Evolutionary conservation across 441 rosid genomes (phyloP).

Genomic region (Mallotus repandus): DNA sequence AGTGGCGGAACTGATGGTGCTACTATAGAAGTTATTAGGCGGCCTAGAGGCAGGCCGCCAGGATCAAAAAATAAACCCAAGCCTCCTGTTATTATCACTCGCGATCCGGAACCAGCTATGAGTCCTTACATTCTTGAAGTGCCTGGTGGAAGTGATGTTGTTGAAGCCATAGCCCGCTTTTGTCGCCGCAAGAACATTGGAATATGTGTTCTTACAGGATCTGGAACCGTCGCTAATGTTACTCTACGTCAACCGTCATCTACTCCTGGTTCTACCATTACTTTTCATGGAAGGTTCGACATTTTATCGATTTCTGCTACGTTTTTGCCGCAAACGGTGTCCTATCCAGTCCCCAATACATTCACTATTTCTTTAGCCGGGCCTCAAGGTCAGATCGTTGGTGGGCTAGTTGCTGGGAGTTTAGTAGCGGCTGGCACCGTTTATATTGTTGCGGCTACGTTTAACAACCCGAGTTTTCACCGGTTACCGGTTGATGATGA

Average conservation of each 20-base stretch:
- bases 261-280: conserved; percentile 60
- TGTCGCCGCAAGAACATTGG: conserved; percentile 60
- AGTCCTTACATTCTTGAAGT: conserved; percentile 81
- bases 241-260: conserved; percentile 77
- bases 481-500: conserved; percentile 55
- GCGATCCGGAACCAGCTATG: conserved; percentile 63
- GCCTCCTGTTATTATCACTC: conserved; percentile 53
- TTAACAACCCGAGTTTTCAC: conserved; percentile 60
- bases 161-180: conserved; percentile 59
- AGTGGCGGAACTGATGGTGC: conserved; percentile 45
- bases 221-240: conserved; percentile 74
- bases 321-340: conserved; percentile 48
- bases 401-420: conserved; percentile 73
- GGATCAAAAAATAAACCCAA: conserved; percentile 84
- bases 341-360: conserved; percentile 45
- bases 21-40: conserved; percentile 56
- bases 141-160: conserved; percentile 68
- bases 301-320: conserved; percentile 81
- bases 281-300: conserved; percentile 87
- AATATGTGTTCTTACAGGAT: conserved; percentile 66
- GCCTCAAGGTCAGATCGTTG: conserved; percentile 84
- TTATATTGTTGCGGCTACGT: conserved; percentile 65
- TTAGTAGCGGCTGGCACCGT: conserved; percentile 66
- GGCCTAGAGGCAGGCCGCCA: conserved; percentile 85
- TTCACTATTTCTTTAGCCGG: conserved; percentile 77